Evolutionary conservation across 495 filamentous ascomycete genomes (phyloP).

Genomic region (Hypoxylon fuscum): DNA sequence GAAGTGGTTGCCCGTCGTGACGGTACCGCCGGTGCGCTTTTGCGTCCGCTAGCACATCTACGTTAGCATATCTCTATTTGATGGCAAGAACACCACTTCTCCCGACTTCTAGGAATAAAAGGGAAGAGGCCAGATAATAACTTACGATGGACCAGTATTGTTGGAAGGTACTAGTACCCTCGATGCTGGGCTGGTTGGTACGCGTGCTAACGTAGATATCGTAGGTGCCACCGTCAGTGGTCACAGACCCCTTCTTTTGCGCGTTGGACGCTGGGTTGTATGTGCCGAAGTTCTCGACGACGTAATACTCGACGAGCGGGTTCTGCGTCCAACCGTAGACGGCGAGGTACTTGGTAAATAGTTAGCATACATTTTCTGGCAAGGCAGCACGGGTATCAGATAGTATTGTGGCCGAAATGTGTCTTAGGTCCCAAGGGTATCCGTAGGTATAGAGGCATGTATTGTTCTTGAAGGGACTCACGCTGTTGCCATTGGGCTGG

Average conservation of each 20-base stretch:
- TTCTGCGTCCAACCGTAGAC: conserved; percentile 71
- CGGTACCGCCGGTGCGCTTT: conserved; percentile 56
- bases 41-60: conserved; percentile 33
- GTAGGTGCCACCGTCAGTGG: conserved; percentile 64
- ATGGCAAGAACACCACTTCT: neutral
- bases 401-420: neutral
- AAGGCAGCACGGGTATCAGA: neutral
- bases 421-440: too few relatives aligned
- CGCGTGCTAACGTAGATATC: conserved; percentile 64
- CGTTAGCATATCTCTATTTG: neutral
- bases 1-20: conserved; percentile 65
- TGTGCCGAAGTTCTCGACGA: conserved; percentile 66
- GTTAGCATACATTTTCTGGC: conserved; percentile 17
- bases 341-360: conserved; percentile 50
- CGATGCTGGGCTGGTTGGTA: conserved; percentile 64
- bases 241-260: conserved; percentile 59
- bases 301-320: conserved; percentile 72
- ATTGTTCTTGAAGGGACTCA: neutral
- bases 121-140: neutral
- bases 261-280: conserved; percentile 61
- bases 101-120: neutral
- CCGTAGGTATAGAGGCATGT: too few relatives aligned
- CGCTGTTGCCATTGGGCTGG: conserved; percentile 57
- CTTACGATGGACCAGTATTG: conserved; percentile 67
- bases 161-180: conserved; percentile 66